Percentiles rank a stretch among this genome's conserved stretches.
Evolutionary conservation across 305 asterid genomes (phyloP).

Genomic region (Stenogyne calaminthoides): DNA sequence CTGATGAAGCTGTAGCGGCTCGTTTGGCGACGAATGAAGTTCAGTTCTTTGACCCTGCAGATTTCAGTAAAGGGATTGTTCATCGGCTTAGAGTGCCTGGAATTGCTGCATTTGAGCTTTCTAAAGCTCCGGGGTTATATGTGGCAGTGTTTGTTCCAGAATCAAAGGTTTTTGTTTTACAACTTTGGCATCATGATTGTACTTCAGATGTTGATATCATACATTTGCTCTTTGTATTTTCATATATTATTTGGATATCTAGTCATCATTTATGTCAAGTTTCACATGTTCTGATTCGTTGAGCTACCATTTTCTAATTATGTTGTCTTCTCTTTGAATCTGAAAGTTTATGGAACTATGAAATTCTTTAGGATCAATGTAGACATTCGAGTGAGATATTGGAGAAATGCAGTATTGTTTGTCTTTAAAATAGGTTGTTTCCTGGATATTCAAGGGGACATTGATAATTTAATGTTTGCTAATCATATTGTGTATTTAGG

Average conservation of each 20-base stretch:
- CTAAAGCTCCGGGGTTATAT: slow-evolving; percentile 65
- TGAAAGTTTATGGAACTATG: neutral
- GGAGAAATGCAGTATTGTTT: slow-evolving; percentile 20
- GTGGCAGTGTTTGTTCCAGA: slow-evolving; percentile 93
- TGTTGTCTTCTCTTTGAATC: slow-evolving; percentile 6
- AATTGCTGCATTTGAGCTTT: slow-evolving; percentile 77
- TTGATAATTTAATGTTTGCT: neutral
- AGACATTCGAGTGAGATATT: slow-evolving; percentile 8
- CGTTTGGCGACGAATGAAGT: slow-evolving; percentile 90
- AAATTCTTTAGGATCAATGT: neutral
- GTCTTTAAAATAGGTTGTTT: slow-evolving; percentile 9
- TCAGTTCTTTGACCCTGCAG: slow-evolving; percentile 74
- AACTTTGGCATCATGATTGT: slow-evolving; percentile 16
- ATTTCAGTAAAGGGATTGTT: slow-evolving; percentile 71
- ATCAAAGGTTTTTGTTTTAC: slow-evolving; percentile 63
- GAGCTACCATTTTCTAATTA: neutral
- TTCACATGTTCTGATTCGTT: slow-evolving; percentile 7
- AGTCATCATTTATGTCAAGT: neutral
- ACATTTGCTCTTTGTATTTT: neutral
- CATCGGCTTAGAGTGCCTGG: slow-evolving; percentile 90
- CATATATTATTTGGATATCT: neutral
- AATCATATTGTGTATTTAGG: slow-evolving; percentile 49
- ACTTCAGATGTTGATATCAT: neutral
- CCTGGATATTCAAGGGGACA: slow-evolving; percentile 3
- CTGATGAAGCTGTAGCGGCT: slow-evolving; percentile 78